Evolutionary conservation across 176 grass and related monocot species (phyloP).

Genomic region (Cocos nucifera): DNA sequence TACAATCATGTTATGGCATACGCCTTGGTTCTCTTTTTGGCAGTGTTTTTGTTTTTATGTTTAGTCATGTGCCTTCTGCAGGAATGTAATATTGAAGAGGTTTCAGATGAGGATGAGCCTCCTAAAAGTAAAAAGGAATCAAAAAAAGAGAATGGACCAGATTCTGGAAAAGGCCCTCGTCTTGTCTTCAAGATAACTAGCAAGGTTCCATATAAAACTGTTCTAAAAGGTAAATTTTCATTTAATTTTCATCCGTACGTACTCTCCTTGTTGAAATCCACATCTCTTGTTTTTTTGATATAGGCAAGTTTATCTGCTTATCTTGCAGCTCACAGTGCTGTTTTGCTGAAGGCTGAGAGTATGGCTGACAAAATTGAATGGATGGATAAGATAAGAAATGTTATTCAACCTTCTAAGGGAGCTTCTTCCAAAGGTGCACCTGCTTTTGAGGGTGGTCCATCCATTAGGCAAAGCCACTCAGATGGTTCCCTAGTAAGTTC

Average conservation of each 20-base stretch:
- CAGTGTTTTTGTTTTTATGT: too few relatives aligned
- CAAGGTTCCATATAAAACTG: conserved; percentile 90
- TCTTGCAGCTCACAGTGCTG: conserved; percentile 81
- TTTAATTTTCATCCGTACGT: not conserved
- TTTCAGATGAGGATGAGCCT: conserved; percentile 76
- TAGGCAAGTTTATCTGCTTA: conserved; percentile 4
- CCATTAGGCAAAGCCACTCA: conserved; percentile 60
- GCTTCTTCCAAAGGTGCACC: conserved; percentile 41
- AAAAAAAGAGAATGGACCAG: conserved; percentile 73
- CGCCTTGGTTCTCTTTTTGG: too few relatives aligned
- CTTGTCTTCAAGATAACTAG: conserved; percentile 93
- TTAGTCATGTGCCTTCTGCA: conserved; percentile 11
- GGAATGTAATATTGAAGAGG: conserved; percentile 95
- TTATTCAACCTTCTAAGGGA: conserved; percentile 64
- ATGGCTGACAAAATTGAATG: conserved; percentile 83
- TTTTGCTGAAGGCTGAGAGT: conserved; percentile 87
- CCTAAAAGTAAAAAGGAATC: conserved; percentile 87
- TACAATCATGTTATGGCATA: too few relatives aligned
- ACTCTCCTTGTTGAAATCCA: not conserved
- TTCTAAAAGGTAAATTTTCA: conserved; percentile 66
- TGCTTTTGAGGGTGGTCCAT: conserved; percentile 48
- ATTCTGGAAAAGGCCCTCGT: conserved; percentile 39
- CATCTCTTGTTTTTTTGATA: not conserved
- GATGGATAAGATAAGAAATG: conserved; percentile 75
- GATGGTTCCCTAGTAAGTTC: conserved; percentile 80